Percentiles rank a stretch among this genome's conserved stretches.
These are phyloP conservation scores for Hibiscus tridactylites DNA, from an alignment of 345 rosid genomes.

Conservation along the genomic window DNA sequence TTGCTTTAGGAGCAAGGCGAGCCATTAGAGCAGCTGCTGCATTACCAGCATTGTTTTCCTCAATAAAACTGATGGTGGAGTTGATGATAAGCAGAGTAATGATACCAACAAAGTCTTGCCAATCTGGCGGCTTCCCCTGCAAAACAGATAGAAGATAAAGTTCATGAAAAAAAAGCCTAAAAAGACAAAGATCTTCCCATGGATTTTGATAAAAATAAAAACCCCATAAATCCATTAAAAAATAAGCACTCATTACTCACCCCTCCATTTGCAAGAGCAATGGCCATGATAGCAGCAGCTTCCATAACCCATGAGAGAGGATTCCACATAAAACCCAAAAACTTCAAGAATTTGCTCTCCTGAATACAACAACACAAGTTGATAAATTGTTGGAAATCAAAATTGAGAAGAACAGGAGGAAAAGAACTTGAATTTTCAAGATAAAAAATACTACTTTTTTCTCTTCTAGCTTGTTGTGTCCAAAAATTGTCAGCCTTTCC, in stretches of 20 bases:
- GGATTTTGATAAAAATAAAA: neutral
- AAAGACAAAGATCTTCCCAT: neutral
- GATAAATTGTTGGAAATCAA: conserved; percentile 7
- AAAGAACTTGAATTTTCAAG: neutral
- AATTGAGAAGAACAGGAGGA: neutral
- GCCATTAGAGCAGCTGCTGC: conserved; percentile 99
- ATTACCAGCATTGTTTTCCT: conserved; percentile 95
- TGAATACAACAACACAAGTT: conserved; percentile 19
- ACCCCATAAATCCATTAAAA: neutral
- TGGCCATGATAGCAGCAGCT: conserved; percentile 98
- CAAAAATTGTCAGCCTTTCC: conserved; percentile 86
- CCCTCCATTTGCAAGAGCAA: conserved; percentile 99
- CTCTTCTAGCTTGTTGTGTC: conserved; percentile 96
- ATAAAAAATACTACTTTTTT: conserved; percentile 39
- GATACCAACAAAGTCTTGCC: conserved; percentile 98
- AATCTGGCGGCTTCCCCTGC: conserved; percentile 95
- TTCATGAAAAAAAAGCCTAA: neutral
- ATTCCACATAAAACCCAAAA: conserved; percentile 97
- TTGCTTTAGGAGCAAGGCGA: conserved; percentile 86
- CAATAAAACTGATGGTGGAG: conserved; percentile 92
- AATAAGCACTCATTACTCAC: conserved; percentile 46
- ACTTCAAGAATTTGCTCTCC: conserved; percentile 90
- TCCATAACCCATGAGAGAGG: conserved; percentile 99
- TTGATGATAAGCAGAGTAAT: conserved; percentile 79
- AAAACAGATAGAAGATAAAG: conserved; percentile 7